Base-by-base conservation (phyloP, 768 basidiomycete genomes). In the Amanita exitialis region DNA sequence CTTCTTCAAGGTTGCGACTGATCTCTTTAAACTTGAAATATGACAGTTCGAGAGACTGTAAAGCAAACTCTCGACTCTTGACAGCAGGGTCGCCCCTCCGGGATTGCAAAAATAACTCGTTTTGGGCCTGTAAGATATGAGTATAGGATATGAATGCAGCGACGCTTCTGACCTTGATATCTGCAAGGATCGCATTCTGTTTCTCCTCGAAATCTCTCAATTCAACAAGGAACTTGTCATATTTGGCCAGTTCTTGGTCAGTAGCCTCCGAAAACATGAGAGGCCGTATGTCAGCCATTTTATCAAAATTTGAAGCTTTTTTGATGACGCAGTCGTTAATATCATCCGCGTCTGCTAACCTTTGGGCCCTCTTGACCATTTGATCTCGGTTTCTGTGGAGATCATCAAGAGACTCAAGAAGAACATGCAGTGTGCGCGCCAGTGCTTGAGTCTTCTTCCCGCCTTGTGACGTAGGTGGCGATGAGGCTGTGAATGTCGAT, bases 11-110 rank as follows among this genome's bases (percentile, higher is more conserved):
- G 65, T 98, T 93, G 45, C 78, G 76, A 2, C 72, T 74, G 12
- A 96, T 86, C 62, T 97, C 94, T 49, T 77, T 73, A 64, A 92
- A 96, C 60, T 90, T 91, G 67, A 83, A 83, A 65, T 88, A 88
- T 0, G 93, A 89, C 9, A 84, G 64, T 56, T 95, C 90, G 38
- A 95, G 78, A 10, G 80, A 79, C 61, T 90, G 90, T 23, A 98
- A 66, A 0, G 83, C 87, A 53, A 77, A 71, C 66, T 95, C 91
- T 13, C 96, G 77, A 43, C 83, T 83, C 59, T 87, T 89, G 13
- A 92, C 74, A 9, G 74, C 68, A 1, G 83, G 76, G 59, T 94
- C 91, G 10, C 87, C 86, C 63, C 76, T 80, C 20, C 92, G 75
- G 3, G 88, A 88, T 32, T 79, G 70, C 12, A 95, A 58, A 65